Conservation (phyloP, 345 rosid species). For the Moricandia arvensis region DNA sequence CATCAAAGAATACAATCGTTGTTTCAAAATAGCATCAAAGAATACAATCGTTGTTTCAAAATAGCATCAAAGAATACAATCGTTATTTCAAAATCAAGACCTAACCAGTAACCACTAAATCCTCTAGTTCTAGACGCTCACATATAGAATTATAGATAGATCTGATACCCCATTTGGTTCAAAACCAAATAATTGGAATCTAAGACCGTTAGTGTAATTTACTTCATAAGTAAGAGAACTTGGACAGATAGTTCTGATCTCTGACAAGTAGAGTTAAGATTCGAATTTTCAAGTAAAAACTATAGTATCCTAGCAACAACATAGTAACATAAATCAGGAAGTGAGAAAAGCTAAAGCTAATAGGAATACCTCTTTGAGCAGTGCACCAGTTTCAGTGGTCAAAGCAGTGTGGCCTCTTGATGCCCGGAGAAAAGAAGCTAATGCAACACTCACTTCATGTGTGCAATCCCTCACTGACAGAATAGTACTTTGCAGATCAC, state of each 20-base stretch:
- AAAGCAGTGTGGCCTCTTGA: conserved; percentile 84
- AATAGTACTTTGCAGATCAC: conserved; percentile 71
- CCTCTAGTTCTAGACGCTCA: conserved; percentile 5
- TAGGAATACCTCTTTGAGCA: conserved; percentile 84
- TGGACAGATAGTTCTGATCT: background rate
- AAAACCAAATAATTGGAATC: background rate
- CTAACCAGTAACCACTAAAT: background rate
- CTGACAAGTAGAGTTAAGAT: background rate
- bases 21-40: background rate
- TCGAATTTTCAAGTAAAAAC: background rate
- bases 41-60: background rate
- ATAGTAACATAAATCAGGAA: conserved; percentile 7
- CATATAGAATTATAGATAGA: conserved; percentile 3
- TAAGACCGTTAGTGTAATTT: no score
- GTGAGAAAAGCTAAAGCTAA: background rate
- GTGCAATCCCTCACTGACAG: conserved; percentile 91
- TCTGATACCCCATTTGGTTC: conserved; percentile 3
- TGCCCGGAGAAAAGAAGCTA: conserved; percentile 69
- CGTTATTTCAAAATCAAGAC: conserved; percentile 6
- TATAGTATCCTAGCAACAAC: conserved; percentile 16
- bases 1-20: background rate
- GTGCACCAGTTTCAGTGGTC: conserved; percentile 91
- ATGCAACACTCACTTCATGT: conserved; percentile 71
- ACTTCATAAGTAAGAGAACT: conserved; percentile 10
- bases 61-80: background rate